Evolutionary conservation across 768 basidiomycete species (phyloP), one percentile per base, ranked within the genome.

Genomic region (Hortiboletus campestris): DNA sequence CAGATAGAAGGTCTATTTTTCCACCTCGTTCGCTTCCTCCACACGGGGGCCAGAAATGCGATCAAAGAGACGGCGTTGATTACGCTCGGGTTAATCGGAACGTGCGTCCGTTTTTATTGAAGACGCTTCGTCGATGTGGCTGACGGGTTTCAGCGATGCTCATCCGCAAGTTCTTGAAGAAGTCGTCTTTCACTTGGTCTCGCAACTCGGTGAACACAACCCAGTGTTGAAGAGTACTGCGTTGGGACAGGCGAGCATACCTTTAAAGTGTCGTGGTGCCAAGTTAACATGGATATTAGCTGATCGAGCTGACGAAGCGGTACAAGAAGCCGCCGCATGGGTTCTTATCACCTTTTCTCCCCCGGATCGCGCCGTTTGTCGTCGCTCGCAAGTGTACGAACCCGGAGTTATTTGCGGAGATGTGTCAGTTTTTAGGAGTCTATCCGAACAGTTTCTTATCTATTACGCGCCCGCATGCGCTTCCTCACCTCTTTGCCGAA

Each of bases 161-260:
- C 78, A 83, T 49, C 56, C 67, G 5, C 80, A 84, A 44, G 67
- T 86, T 29, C 71, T 91, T 20, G 80, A 83, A 19, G 81, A 82
- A 53, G 80, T 80, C 12, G 64, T 91, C 3, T 82, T 77, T 51
- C 78, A 84, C 47, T 70, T 94, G 4, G 78, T 91, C 19, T 78
- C 81, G 3, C 86, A 87, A 50, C 72, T 94, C 8, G 88, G 84
- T 1, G 78, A 84, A 55, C 68, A 75, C 34, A 94, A 90, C 59
- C 82, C 84, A 3, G 78, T 89, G 6, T 61, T 94, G 31, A 88
- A 82, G 68, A 87, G 86, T 22, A 76, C 78, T 16, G 88, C 89
- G 1, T 81, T 80, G 59, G 79, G 80, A 65, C 87, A 91, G 74
- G 91, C 85, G 61, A 59, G 77, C 35, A 34, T 35, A 2, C 9